Base-by-base conservation (phyloP, 345 rosid genomes). In the Corymbia maculata region DNA sequence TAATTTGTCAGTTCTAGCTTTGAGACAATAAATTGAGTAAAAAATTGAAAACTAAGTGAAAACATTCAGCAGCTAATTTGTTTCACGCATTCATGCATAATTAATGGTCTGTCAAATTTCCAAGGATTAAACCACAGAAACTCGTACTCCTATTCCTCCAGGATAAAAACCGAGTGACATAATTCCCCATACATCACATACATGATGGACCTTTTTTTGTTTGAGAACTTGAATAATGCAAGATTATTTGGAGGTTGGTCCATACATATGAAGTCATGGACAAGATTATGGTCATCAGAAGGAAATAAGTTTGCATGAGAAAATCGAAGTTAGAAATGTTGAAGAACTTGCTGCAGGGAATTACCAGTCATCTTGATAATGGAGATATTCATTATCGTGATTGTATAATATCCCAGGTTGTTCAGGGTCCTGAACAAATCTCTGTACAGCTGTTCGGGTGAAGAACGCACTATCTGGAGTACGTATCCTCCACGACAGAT, bases 331-430 rank as follows among this genome's bases (percentile, higher is more conserved):
- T 75, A 42, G 45, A 45, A 75, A 22, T 14, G 0, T 75, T 19
- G 14, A 42, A 75, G 82, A 75, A 42, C 45, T 21, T 50, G 52
- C 42, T 52, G 19, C 15, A 42, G 57, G 85, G 55, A 49, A 59
- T 92, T 95, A 96, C 99, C 99, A 96, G 94, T 96, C 99, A 91
- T 98, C 99, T 94, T 98, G 94, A 91, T 96, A 96, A 90, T 96
- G 98, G 89, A 98, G 99, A 89, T 93, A 98, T 92, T 95, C 99
- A 88, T 98, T 98, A 90, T 94, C 94, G 79, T 96, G 99, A 91
- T 96, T 96, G 92, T 94, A 97, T 70, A 96, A 93, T 85, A 95
- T 89, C 86, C 94, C 98, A 30, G 98, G 98, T 50, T 95, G 93
- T 87, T 66, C 85, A 50, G 98, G 98, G 91, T 95, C 98, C 90